Evolutionary conservation across 805 yeast genomes (phyloP), one percentile per base, ranked within the genome.

Genomic region (Starmerella scarabaei): DNA sequence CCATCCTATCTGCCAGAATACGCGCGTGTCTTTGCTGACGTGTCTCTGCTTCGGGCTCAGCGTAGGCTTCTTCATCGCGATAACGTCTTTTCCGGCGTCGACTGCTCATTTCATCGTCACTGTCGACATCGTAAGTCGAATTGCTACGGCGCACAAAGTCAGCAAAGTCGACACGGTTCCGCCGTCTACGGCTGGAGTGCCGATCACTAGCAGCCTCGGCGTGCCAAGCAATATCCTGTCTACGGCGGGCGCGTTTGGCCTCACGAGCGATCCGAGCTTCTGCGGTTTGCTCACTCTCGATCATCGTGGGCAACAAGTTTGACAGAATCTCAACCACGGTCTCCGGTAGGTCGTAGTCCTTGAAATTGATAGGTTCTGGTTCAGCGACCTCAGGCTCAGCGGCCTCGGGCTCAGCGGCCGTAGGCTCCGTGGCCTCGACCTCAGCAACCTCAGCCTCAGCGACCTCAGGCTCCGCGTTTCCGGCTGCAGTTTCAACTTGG

Each of bases 171-270:
- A 43, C 38, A 15, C 45, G 38, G 20, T 45, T 44, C 7, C 49
- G 33, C 11, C 50, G 38, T 11, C 42, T 26, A n/a, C 50, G 41
- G 15, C 40, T 40, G 6, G 49, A 37, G 28, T 46, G 41, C 9
- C 50, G 40, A 12, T 61, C 62, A 4, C 53, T 45, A 19, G 47
- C 43, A 35, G 41, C 30, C 20, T 41, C 50, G 1, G 43, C 42
- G 27, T 51, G 53, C 21, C 44, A 42, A 38, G 41, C 45, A 17
- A 52, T 33, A 30, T 40, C 46, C 28, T 41, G 39, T 5, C 43
- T 37, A 16, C 52, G 42, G 9, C 52, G 45, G 12, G 26, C 40
- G 18, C 49, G 45, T 17, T 47, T 48, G 28, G 40, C 47, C 27
- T 47, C 50, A 5, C 40, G 39, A 23, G 36, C 47, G 2, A 42